Percentiles rank a stretch among this genome's conserved stretches.
Evolutionary conservation across 2,329 filamentous ascomycete species (phyloP).

Genomic region (Penicillium sp.): DNA sequence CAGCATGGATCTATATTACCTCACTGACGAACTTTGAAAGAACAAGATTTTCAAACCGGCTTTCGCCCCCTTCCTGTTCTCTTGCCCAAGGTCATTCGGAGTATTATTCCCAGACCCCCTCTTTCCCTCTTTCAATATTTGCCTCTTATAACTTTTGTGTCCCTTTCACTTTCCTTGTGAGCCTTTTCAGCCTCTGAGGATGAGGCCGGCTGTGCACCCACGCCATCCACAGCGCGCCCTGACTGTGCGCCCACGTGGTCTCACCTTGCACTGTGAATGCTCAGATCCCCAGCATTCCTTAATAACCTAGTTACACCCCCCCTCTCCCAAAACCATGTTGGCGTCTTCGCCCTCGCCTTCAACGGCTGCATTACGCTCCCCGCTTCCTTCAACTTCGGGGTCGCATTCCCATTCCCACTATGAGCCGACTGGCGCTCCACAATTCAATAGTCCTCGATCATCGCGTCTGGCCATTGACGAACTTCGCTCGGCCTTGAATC

Average conservation of each 20-base stretch:
- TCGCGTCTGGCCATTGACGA: slow-evolving; percentile 41
- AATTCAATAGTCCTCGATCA: slow-evolving; percentile 34
- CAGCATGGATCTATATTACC: slow-evolving; percentile 1
- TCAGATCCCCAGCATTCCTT: slow-evolving; percentile 20
- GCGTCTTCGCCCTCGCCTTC: slow-evolving; percentile 43
- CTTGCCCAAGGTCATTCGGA: neutral
- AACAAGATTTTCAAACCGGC: slow-evolving; percentile 7
- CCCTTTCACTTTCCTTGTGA: neutral
- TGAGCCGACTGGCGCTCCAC: slow-evolving; percentile 30
- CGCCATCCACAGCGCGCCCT: slow-evolving; percentile 32
- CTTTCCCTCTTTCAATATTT: neutral
- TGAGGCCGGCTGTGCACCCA: slow-evolving; percentile 33
- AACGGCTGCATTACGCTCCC: slow-evolving; percentile 36
- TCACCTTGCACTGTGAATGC: slow-evolving; percentile 26
- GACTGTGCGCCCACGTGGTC: slow-evolving; percentile 40
- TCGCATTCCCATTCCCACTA: slow-evolving; percentile 30
- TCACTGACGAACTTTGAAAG: slow-evolving; percentile 1
- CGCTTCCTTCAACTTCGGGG: slow-evolving; percentile 20
- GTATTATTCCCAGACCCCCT: neutral
- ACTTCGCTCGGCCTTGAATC: slow-evolving; percentile 39
- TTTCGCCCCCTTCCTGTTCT: neutral
- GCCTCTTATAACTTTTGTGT: neutral
- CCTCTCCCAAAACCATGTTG: slow-evolving; percentile 37
- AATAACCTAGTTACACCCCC: neutral
- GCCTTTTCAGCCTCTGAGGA: slow-evolving; percentile 18